Evolutionary conservation across 169 alveolate genomes (phyloP).

Genomic region (Plasmodium cynomolgi): DNA sequence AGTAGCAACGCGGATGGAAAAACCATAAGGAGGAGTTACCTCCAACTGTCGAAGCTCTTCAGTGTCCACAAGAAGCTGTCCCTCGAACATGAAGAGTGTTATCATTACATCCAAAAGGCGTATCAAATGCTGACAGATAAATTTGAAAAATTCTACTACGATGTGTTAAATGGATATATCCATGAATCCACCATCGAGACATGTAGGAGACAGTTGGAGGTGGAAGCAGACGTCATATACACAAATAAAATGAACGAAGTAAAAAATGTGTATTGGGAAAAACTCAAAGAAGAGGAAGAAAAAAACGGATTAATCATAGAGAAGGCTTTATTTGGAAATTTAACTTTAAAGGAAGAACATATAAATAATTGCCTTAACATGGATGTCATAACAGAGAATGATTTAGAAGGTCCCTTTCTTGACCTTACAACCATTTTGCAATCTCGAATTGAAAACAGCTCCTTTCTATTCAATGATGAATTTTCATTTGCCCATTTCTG

Average conservation of each 20-base stretch:
- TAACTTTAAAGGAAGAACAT: conserved; percentile 36
- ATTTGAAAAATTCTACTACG: conserved; percentile 61
- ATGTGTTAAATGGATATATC: conserved; percentile 55
- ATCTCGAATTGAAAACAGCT: conserved; percentile 50
- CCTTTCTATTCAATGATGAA: conserved; percentile 45
- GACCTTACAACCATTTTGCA: conserved; percentile 59
- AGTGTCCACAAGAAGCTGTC: conserved; percentile 55
- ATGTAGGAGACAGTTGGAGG: conserved; percentile 12
- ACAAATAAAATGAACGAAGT: conserved; percentile 48
- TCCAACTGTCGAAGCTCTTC: conserved; percentile 34
- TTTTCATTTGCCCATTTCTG: conserved; percentile 55
- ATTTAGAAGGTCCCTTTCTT: conserved; percentile 54
- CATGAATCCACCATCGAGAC: conserved; percentile 16
- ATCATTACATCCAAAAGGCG: conserved; percentile 36
- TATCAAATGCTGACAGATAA: conserved; percentile 34
- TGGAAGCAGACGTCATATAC: conserved; percentile 37
- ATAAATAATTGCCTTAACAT: conserved; percentile 53
- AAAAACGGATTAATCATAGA: conserved; percentile 66
- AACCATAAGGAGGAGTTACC: conserved; percentile 55
- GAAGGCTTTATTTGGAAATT: conserved; percentile 61
- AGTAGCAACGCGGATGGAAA: conserved; percentile 16
- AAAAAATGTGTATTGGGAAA: conserved; percentile 8
- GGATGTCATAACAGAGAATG: conserved; percentile 25
- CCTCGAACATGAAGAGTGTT: conserved; percentile 53
- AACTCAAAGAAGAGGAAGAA: conserved; percentile 22